Evolutionary conservation across 2,329 filamentous ascomycete species (phyloP).

Genomic region (Paecilomyces fulvus): DNA sequence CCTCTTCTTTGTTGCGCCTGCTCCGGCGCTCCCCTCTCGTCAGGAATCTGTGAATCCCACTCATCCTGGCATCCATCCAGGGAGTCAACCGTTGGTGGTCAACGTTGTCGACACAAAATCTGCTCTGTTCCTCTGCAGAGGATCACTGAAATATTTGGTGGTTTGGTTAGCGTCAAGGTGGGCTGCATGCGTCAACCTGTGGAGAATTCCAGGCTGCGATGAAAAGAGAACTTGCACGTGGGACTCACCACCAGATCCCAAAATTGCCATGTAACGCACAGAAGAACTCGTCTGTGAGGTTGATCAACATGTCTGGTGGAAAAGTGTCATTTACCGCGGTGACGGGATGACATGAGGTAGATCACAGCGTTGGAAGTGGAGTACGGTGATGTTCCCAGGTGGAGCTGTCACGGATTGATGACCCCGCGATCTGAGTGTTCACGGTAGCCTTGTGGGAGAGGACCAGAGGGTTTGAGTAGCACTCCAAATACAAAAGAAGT

Average conservation of each 20-base stretch:
- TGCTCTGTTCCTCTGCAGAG: background rate
- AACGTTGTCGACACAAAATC: background rate
- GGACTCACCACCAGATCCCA: background rate
- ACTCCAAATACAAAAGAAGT: background rate
- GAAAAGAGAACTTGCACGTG: background rate
- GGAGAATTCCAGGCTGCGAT: background rate
- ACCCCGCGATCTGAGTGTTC: background rate
- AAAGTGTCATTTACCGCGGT: background rate
- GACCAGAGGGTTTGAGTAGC: background rate
- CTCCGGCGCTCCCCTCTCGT: constrained; percentile 29
- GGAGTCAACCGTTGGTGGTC: constrained; percentile 1
- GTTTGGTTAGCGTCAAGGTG: background rate
- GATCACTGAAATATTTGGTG: background rate
- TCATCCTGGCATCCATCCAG: constrained; percentile 20
- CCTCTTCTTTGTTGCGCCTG: constrained; percentile 25
- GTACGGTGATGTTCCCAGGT: background rate
- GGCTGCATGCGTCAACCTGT: background rate
- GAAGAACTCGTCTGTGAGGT: background rate
- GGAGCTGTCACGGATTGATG: background rate
- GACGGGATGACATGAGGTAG: background rate
- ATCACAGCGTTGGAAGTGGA: background rate
- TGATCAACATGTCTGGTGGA: constrained; percentile 1
- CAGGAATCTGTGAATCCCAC: constrained; percentile 34
- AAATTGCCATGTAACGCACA: constrained; percentile 1
- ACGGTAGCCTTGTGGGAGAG: background rate